Base-by-base conservation (phyloP, 139 green algal genomes). In the Picochlorum sp. region DNA sequence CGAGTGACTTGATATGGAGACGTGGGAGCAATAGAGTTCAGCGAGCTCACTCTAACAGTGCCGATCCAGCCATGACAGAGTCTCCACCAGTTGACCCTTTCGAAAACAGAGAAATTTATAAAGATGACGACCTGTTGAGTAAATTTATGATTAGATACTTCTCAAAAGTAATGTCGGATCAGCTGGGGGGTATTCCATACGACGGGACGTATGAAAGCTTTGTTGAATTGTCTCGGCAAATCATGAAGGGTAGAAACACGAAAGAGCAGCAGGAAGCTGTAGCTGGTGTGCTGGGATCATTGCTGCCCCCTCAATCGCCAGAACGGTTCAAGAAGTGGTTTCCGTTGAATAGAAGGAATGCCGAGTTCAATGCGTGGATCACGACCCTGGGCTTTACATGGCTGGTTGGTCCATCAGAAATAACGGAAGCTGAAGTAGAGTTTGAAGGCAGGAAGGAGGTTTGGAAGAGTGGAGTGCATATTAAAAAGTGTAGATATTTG, bases 401-500 rank as follows among this genome's bases (percentile, higher is more conserved):
- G 78, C 72, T 85, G 35, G 78, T 85, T 22, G 78, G 78, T 3
- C 72, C 68, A 4, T 65, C 72, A 28, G 49, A 74, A 8, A 25
- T 67, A 4, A 59, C 60, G 26, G 54, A 75, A 20, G 61, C 58
- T 5, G 70, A 79, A 25, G 36, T 81, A 1, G 49, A 65, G 32
- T 68, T 55, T 32, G 33, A 68, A 13, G 70, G 70, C 3, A 18
- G 62, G 13, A 35, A 61, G 29, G 18, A 73, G 49, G 61, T 29
- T 6, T 77, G 68, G 73, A 58, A 39, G 8, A 68, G 58, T 22
- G 44, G 55, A 2, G 78, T 85, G 29, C 50, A 72, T 24, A 83
- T 85, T 35, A 68, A 80, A 64, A 85, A 85, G 65, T 85, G 78
- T 63, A 56, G 76, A 1, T 85, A 84, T 55, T 50, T 85, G 32